Evolutionary conservation across 2,329 filamentous ascomycete species (phyloP), one percentile per base, ranked within the genome.

Genomic region (Verticillium klebahnii): DNA sequence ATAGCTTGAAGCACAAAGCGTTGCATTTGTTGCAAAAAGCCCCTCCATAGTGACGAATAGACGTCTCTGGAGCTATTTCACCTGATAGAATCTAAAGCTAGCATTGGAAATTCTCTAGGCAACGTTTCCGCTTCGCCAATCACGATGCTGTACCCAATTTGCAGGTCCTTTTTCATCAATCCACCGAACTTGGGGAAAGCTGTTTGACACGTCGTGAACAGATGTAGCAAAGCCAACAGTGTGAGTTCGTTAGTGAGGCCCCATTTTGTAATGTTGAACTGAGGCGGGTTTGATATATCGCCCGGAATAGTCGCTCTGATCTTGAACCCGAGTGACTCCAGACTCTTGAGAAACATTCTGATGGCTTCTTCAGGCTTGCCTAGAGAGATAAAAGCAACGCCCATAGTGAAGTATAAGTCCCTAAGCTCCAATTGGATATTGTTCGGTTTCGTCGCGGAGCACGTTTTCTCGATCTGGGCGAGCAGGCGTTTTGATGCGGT

Each of bases 291-390:
- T 25, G 36, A 45, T 3, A 32, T 23, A 3, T 55, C 32, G 14
- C 37, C 56, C 3, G 63, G 63, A 2, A 60, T 60, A 14, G 29
- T 52, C 1, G 65, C 67, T 9, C 40, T 60, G 3, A 75, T 60
- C 2, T 60, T 62, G 52, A 64, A 75, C 12, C 71, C 70, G 8
- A 71, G 61, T 19, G 68, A 52, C 58, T 69, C 68, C 4, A 75
- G 56, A 11, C 67, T 29, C 29, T 29, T 87, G 32, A 25, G 3
- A 25, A 62, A 32, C 45, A 67, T 57, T 57, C 67, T 60, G 36
- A 72, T 54, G 1, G 60, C 64, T 5, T 70, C 63, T 1, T 11
- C 15, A 1, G 32, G 52, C 34, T 62, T 61, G n/a, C 17, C 31
- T 7, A n/a, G 31, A 9, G 12, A 14, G 5, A 57, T 15, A 2